Conservation (phyloP, 176 grass and related monocot genomes). For the Oryza nivara region DNA sequence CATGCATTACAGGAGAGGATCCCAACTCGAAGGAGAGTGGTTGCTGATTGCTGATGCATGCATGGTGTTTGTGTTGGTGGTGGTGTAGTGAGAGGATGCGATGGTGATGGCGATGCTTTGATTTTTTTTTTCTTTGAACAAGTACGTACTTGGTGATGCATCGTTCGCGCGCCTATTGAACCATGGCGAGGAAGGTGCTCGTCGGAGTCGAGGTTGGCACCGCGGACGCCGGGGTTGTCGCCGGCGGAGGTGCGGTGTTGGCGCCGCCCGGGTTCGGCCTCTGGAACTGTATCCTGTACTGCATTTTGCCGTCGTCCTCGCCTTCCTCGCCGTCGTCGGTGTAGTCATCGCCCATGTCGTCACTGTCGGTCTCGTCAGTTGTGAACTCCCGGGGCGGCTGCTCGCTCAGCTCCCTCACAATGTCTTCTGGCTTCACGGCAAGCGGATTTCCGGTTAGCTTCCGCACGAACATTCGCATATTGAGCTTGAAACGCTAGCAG, state of each 20-base stretch:
- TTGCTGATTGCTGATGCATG: constrained; percentile 1
- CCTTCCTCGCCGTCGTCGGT: constrained; percentile 60
- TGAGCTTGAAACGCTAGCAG: neutral
- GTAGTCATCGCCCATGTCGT: constrained; percentile 57
- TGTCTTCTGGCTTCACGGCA: constrained; percentile 78
- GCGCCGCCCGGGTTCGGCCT: constrained; percentile 28
- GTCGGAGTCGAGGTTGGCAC: constrained; percentile 49
- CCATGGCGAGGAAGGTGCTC: constrained; percentile 59
- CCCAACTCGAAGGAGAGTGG: constrained; percentile 18
- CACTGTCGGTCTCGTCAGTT: constrained; percentile 67
- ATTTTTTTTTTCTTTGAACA: constrained; percentile 18
- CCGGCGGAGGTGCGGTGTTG: constrained; percentile 2
- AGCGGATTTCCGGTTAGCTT: constrained; percentile 52
- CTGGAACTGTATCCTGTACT: constrained; percentile 79
- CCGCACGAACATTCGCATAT: neutral
- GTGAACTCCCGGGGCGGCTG: constrained; percentile 48
- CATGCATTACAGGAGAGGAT: too few relatives aligned
- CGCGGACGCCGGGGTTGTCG: constrained; percentile 22
- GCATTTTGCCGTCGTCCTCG: constrained; percentile 65
- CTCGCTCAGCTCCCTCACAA: constrained; percentile 65
- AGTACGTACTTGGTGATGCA: constrained; percentile 7
- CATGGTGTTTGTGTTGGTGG: constrained; percentile 24
- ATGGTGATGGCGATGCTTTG: constrained; percentile 27
- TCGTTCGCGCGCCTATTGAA: constrained; percentile 40
- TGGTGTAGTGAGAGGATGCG: neutral